Base-by-base conservation (phyloP, 805 yeast genomes). In the Ogataea paraovalis region DNA sequence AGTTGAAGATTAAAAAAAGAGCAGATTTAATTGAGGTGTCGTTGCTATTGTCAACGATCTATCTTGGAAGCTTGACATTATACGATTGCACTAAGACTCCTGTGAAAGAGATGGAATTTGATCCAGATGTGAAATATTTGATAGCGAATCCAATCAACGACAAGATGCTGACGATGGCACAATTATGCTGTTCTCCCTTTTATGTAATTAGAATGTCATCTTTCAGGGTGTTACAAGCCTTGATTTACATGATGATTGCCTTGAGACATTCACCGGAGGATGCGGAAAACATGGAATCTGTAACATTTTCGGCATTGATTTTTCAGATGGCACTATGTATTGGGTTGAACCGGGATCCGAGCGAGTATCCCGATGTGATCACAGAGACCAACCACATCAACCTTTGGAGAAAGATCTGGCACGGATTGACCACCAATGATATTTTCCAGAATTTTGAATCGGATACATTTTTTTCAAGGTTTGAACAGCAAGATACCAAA, bases 381-480 rank as follows among this genome's bases (percentile, higher is more conserved):
- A 51, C 44, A 9, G 63, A 68, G 23, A 72, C 67, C 38, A 61
- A 61, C 42, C 64, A 68, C 45, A 65, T 72, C 46, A 79, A 79
- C 51, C 61, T 80, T 7, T 71, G 83, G 74, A 67, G 87, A 51
- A 82, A 82, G 54, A 68, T 79, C 1, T 82, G 87, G 87, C 72
- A 64, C 60, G 73, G 71, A 19, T 59, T 79, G 27, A 61, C 66
- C 3, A 64, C 71, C 5, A 57, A 71, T 23, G 79, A 75, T 58
- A 68, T 67, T 5, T 64, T 68, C 39, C 77, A 73, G 52, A 66
- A 72, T 23, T 62, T 74, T 43, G 65, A 71, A 5, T 48, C 69
- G 20, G 80, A 53, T 21, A 40, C 47, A 3, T 46, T 33, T 13
- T 47, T 49, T 34, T 42, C 52, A 1, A 27, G 75, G 2, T 64